These are phyloP conservation scores for Globisporangium spinosum DNA, from an alignment of 352 stramenopile species.

Conservation along the genomic window DNA sequence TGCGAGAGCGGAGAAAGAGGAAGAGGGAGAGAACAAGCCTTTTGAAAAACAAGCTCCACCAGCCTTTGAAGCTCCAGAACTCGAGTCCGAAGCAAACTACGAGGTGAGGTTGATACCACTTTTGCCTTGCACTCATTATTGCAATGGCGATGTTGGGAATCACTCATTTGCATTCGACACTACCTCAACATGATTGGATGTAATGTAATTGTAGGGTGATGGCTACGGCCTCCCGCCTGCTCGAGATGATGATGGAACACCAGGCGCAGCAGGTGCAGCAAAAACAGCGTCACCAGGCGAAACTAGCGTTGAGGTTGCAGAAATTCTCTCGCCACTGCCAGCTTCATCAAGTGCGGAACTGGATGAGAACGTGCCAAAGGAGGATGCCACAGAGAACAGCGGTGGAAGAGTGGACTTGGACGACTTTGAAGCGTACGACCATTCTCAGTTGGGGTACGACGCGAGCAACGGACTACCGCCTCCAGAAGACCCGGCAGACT, in stretches of 20 bases:
- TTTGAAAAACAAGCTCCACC: neutral
- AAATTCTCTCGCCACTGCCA: neutral
- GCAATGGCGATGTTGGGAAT: too few species aligned
- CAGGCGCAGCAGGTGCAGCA: neutral
- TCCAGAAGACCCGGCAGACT: conserved; percentile 17
- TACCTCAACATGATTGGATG: neutral
- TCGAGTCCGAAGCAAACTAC: neutral
- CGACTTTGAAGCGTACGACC: conserved; percentile 27
- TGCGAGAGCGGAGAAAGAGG: neutral
- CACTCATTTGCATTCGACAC: neutral
- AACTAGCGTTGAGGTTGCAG: neutral
- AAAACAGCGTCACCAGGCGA: neutral
- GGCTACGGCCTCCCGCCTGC: conserved; percentile 1
- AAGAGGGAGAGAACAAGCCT: neutral
- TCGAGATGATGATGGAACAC: neutral
- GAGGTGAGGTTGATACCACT: neutral
- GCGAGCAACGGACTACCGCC: conserved; percentile 23
- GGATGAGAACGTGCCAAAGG: neutral
- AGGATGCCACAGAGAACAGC: neutral
- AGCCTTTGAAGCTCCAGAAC: neutral
- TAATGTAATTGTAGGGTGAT: neutral
- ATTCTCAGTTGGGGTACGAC: conserved; percentile 20
- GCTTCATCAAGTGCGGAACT: neutral
- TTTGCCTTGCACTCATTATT: neutral
- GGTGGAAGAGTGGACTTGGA: conserved; percentile 7